phyloP scores from a whole-genome alignment of 352 stramenopile species.

The Globisporangium spiculum region DNA sequence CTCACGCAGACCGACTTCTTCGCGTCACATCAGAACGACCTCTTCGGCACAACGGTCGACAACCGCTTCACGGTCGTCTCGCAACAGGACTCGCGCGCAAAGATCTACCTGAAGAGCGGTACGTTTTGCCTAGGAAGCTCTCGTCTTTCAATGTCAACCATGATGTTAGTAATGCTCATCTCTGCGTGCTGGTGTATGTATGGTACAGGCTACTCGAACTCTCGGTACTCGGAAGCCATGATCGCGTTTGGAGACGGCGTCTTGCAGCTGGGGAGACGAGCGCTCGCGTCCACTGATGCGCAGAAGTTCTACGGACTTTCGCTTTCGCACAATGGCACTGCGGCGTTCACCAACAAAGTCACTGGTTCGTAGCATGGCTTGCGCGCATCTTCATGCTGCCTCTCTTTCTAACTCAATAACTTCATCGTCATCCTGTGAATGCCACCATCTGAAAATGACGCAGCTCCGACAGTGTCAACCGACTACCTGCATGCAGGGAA shows the following conservation, averaged over 20 bases:
- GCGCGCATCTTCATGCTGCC: no score
- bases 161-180: background rate
- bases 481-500: constrained; percentile 66
- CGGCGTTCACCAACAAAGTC: constrained; percentile 65
- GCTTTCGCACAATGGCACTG: constrained; percentile 66
- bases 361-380: constrained; percentile 29
- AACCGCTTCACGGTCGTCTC: constrained; percentile 81
- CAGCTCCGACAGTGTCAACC: constrained; percentile 57
- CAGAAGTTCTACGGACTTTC: constrained; percentile 70
- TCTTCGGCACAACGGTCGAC: constrained; percentile 81
- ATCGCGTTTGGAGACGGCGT: constrained; percentile 64
- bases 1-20: constrained; percentile 84
- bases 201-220: constrained; percentile 62
- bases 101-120: constrained; percentile 84
- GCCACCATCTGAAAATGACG: background rate
- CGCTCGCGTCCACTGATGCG: constrained; percentile 40
- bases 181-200: background rate
- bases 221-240: constrained; percentile 64
- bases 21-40: constrained; percentile 67
- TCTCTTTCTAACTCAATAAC: background rate
- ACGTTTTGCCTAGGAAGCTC: background rate
- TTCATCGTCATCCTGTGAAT: background rate
- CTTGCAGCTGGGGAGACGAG: constrained; percentile 56
- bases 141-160: background rate
- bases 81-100: constrained; percentile 47